These are phyloP conservation scores for Hanseniaspora lachancei DNA, from an alignment of 805 yeast genomes.

Conservation along the genomic window DNA sequence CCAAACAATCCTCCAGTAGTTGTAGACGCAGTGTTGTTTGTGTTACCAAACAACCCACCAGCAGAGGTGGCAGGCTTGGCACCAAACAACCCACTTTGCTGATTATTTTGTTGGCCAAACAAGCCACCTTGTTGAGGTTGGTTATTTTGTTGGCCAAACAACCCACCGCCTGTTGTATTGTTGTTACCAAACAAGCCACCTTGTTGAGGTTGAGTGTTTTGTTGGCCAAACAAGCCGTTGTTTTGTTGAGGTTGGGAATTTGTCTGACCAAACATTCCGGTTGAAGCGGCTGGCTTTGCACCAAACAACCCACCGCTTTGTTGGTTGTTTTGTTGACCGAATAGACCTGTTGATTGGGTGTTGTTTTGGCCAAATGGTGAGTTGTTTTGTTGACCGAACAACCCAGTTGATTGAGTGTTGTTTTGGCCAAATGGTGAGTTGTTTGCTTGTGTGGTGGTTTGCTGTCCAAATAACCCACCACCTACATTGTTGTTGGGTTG, in stretches of 20 bases:
- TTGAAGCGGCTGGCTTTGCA: constrained; percentile 23
- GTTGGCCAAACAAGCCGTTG: constrained; percentile 19
- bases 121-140: constrained; percentile 16
- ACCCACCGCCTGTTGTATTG: constrained; percentile 16
- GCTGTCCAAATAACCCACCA: constrained; percentile 31
- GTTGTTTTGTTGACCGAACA: constrained; percentile 27
- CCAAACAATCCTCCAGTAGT: constrained; percentile 18
- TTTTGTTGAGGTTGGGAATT: constrained; percentile 15
- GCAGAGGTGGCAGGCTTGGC: constrained; percentile 25
- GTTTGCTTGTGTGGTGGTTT: constrained; percentile 21
- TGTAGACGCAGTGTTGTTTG: constrained; percentile 15
- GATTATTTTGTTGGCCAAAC: constrained; percentile 16
- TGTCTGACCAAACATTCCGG: constrained; percentile 34
- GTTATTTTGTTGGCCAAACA: constrained; percentile 18
- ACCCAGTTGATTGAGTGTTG: constrained; percentile 25
- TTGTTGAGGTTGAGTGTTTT: background rate
- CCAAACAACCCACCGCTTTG: constrained; percentile 31
- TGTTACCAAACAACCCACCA: constrained; percentile 34
- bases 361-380: constrained; percentile 23
- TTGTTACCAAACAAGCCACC: constrained; percentile 22
- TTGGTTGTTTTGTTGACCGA: constrained; percentile 25
- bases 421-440: constrained; percentile 22
- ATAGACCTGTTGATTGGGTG: constrained; percentile 26
- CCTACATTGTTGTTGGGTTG: constrained; percentile 19
- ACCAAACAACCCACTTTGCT: constrained; percentile 31